phyloP scores from a whole-genome alignment of 495 filamentous ascomycete species.

The Geoglossum glabrum region DNA sequence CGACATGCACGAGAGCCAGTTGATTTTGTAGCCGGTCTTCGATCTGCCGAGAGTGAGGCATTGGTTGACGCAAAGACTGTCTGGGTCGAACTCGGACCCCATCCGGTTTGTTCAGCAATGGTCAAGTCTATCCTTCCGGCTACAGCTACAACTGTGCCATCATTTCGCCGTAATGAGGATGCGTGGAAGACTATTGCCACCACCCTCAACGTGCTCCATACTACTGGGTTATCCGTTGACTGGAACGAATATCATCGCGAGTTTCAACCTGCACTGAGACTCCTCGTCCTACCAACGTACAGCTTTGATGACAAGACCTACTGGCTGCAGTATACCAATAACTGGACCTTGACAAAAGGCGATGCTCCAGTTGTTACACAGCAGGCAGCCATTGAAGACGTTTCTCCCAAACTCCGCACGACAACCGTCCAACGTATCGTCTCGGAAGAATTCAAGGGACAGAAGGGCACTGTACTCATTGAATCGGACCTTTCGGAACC shows the following conservation, averaged over 20 bases:
- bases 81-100: conserved; percentile 16
- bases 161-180: conserved; percentile 33
- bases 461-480: conserved; percentile 33
- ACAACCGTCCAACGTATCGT: conserved; percentile 22
- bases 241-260: conserved; percentile 69
- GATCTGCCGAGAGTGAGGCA: conserved; percentile 23
- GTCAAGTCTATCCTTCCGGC: conserved; percentile 12
- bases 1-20: conserved; percentile 52
- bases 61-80: conserved; percentile 24
- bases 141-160: conserved; percentile 35
- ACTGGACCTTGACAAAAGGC: conserved; percentile 30
- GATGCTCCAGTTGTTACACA: conserved; percentile 11
- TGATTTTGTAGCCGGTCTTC: conserved; percentile 46
- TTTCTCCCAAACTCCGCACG: conserved; percentile 16
- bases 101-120: conserved; percentile 13
- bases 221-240: conserved; percentile 42
- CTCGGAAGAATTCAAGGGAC: conserved; percentile 32
- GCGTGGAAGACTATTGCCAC: conserved; percentile 42
- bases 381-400: conserved; percentile 10
- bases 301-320: conserved; percentile 65
- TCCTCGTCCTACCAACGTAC: conserved; percentile 53
- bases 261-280: conserved; percentile 35
- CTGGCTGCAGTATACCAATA: conserved; percentile 57
- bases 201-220: conserved; percentile 40
- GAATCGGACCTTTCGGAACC: conserved; percentile 46